phyloP scores from a whole-genome alignment of 176 grass and related monocot species.

The Zea luxurians region DNA sequence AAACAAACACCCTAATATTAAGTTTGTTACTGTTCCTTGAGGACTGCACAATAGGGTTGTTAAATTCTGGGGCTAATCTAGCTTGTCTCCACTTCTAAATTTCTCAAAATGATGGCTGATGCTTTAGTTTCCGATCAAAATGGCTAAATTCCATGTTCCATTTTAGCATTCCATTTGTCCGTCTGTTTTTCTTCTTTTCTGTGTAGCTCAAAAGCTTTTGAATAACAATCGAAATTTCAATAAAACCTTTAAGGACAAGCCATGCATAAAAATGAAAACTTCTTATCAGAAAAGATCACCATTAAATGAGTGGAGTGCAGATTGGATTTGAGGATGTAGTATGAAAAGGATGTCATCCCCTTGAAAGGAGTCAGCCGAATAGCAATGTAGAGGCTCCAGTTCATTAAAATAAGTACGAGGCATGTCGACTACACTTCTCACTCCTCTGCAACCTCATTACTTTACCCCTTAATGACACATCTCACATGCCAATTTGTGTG shows the following conservation, averaged over 20 bases:
- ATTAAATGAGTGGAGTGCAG: not conserved
- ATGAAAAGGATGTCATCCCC: conserved; percentile 3
- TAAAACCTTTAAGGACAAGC: not conserved
- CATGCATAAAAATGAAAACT: too few species aligned
- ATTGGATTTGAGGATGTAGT: conserved; percentile 8
- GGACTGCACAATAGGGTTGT: conserved; percentile 6
- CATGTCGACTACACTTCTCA: not conserved
- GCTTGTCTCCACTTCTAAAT: not conserved
- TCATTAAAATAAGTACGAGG: conserved; percentile 15
- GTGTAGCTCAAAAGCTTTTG: not conserved
- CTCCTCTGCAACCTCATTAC: conserved; percentile 28
- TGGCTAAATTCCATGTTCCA: not conserved
- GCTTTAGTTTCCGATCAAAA: not conserved
- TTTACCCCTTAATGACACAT: not conserved
- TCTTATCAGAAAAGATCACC: not conserved
- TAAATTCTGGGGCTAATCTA: not conserved
- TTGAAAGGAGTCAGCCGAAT: conserved; percentile 4
- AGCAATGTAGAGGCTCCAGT: not conserved
- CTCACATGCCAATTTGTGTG: not conserved
- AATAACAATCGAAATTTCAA: not conserved
- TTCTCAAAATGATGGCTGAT: not conserved
- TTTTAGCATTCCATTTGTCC: not conserved
- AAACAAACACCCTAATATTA: too few species aligned
- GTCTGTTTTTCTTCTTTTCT: not conserved
- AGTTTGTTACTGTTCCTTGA: not conserved